Conservation (phyloP, 78 protist species). For the Acrasis kona region DNA sequence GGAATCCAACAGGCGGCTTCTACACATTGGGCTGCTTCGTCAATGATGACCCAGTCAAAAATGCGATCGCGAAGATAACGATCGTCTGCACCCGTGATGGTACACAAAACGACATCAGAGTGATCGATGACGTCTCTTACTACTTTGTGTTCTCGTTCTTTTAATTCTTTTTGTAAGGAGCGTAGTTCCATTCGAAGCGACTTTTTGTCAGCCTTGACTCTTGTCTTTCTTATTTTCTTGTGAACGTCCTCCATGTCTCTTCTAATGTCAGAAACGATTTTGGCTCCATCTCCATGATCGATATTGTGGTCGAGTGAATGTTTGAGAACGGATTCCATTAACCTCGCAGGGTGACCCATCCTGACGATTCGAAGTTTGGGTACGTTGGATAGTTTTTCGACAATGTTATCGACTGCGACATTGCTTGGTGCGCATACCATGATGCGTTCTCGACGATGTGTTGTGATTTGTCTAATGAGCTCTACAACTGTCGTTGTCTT, state of each 20-base stretch:
- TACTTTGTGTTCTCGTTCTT: neutral
- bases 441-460: neutral
- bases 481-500: neutral
- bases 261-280: neutral
- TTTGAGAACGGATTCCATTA: conserved; percentile 12
- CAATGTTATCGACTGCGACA: neutral
- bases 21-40: conserved; percentile 12
- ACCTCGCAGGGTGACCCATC: neutral
- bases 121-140: neutral
- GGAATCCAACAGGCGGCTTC: conserved; percentile 26
- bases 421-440: neutral
- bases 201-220: neutral
- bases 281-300: neutral
- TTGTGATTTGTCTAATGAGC: neutral
- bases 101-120: neutral
- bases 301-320: neutral
- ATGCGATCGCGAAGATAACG: neutral
- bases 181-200: neutral
- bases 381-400: neutral
- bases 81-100: neutral
- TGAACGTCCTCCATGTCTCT: neutral
- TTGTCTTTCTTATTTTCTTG: neutral
- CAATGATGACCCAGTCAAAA: neutral
- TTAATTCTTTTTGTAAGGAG: neutral
- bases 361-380: neutral